Conservation (phyloP, 768 basidiomycete species). For the Russula ochroleuca region DNA sequence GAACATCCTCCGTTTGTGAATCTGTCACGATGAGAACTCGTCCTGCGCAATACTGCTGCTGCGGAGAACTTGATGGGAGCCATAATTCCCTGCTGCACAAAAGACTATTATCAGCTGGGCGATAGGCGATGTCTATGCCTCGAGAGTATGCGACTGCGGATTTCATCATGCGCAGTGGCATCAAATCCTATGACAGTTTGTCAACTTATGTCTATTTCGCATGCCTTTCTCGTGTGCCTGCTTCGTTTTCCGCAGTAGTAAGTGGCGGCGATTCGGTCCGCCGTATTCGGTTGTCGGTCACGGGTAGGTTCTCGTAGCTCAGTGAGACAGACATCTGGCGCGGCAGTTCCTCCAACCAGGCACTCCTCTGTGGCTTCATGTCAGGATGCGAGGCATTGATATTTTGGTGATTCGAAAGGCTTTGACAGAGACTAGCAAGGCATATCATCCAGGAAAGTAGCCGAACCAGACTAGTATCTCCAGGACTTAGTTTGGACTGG, state of each 20-base stretch:
- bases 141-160: neutral
- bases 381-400: neutral
- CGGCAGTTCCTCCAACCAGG: neutral
- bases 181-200: neutral
- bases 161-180: neutral
- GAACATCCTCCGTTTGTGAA: neutral
- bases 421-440: neutral
- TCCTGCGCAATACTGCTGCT: constrained; percentile 12
- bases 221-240: neutral
- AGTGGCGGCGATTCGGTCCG: no score
- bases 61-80: neutral
- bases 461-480: neutral
- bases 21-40: neutral
- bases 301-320: no score
- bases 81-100: neutral
- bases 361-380: neutral
- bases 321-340: neutral
- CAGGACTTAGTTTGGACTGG: neutral
- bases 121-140: neutral
- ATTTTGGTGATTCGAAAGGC: no score
- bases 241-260: constrained; percentile 1
- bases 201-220: neutral
- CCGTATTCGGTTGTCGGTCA: neutral
- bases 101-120: neutral
- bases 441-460: neutral